A percentile compares a stretch with the other conserved stretches of the same genome.
phyloP scores from a whole-genome alignment of 2,329 filamentous ascomycete genomes.

The Aspergillus quadricinctus region DNA sequence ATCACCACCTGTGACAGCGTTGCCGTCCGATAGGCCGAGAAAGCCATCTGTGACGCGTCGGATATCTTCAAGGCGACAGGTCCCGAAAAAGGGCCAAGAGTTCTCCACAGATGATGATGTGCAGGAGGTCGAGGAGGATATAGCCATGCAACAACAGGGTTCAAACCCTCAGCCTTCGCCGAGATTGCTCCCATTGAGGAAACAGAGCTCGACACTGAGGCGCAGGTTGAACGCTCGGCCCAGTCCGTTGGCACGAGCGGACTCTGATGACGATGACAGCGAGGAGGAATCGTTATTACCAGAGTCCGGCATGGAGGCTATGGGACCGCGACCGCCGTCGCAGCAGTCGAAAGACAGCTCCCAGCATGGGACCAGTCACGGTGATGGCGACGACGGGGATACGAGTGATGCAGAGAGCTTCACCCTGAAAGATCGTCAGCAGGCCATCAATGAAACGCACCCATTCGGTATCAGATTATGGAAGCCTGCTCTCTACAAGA shows the following conservation, averaged over 20 bases:
- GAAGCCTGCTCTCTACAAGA: constrained; percentile 98
- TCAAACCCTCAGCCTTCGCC: constrained; percentile 30
- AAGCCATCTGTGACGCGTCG: constrained; percentile 72
- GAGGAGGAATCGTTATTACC: constrained; percentile 35
- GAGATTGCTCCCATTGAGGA: constrained; percentile 29
- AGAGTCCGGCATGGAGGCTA: constrained; percentile 22
- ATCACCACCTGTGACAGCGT: constrained; percentile 41
- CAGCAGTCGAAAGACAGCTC: constrained; percentile 16
- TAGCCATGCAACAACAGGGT: constrained; percentile 39
- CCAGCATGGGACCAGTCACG: constrained; percentile 41
- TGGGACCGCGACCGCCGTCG: constrained; percentile 17
- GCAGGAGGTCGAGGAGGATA: constrained; percentile 72
- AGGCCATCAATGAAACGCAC: constrained; percentile 98
- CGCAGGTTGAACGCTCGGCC: constrained; percentile 32
- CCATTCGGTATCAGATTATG: constrained; percentile 98
- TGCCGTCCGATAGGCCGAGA: constrained; percentile 47
- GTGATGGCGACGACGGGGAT: constrained; percentile 62
- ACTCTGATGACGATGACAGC: constrained; percentile 36
- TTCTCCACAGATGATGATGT: constrained; percentile 90
- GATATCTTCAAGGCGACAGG: constrained; percentile 65
- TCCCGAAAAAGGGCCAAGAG: constrained; percentile 74
- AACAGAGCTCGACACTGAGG: constrained; percentile 38
- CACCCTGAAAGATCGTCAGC: constrained; percentile 91
- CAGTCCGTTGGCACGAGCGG: constrained; percentile 30
- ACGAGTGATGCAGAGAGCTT: constrained; percentile 95